A percentile compares a stretch with the other conserved stretches of the same genome.
Conservation (phyloP, 1,284 basidiomycete species). For the Rhodotorula sp. region DNA sequence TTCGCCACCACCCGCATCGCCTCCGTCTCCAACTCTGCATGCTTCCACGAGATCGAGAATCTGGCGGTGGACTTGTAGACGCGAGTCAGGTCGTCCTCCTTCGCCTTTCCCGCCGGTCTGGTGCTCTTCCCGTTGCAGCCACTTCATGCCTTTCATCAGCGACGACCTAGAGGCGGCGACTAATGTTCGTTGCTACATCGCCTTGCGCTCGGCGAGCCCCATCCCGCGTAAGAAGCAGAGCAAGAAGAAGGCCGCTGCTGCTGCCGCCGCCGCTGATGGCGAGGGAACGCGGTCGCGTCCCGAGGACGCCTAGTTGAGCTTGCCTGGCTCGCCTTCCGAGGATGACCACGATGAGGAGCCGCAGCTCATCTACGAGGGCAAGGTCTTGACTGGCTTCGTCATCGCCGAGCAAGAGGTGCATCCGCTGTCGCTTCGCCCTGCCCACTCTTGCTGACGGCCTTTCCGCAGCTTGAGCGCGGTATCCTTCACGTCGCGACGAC, state of each 20-base stretch:
- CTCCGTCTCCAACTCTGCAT: no score
- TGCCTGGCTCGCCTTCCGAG: background rate
- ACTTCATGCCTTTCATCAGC: constrained; percentile 20
- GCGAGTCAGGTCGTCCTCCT: constrained; percentile 3
- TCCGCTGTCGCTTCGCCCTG: background rate
- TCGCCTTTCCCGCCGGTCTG: background rate
- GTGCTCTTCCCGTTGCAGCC: constrained; percentile 1
- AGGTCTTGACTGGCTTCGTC: constrained; percentile 25
- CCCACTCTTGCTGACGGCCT: rapidly evolving
- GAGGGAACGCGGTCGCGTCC: background rate
- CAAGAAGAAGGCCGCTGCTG: background rate
- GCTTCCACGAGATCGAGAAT: no score
- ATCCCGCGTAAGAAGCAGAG: constrained; percentile 23
- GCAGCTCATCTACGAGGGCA: constrained; percentile 15
- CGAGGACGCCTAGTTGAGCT: background rate
- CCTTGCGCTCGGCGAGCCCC: constrained; percentile 25
- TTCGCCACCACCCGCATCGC: no score
- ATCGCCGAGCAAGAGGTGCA: constrained; percentile 31
- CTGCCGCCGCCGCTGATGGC: background rate
- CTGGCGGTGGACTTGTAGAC: background rate
- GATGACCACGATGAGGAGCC: background rate
- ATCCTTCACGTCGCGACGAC: constrained; percentile 20
- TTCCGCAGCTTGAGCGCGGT: constrained; percentile 15
- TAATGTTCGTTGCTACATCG: constrained; percentile 11
- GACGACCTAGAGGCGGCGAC: constrained; percentile 16